Evolutionary conservation across 495 filamentous ascomycete genomes (phyloP).

Genomic region (Penicillium bovifimosum): DNA sequence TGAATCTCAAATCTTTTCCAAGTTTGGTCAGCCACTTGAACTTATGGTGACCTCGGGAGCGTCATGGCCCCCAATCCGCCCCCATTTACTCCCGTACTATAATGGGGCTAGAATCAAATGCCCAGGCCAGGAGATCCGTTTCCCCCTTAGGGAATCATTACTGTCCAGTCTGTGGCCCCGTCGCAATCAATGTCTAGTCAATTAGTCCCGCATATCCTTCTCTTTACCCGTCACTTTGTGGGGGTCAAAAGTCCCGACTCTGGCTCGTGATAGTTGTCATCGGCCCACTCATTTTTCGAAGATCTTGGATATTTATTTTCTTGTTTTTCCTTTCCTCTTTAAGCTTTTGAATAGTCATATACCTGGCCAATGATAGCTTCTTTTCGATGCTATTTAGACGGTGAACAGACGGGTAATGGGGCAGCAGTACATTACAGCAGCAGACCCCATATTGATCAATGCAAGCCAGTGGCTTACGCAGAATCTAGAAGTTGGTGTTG

Average conservation of each 20-base stretch:
- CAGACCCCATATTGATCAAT: background rate
- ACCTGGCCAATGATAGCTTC: background rate
- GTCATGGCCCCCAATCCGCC: constrained; percentile 10
- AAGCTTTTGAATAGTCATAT: background rate
- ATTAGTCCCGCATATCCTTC: constrained; percentile 1
- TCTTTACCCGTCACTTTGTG: constrained; percentile 2
- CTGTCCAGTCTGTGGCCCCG: constrained; percentile 2
- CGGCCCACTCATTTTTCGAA: constrained; percentile 7
- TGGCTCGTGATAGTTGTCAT: constrained; percentile 11
- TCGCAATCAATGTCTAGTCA: background rate
- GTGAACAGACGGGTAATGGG: background rate
- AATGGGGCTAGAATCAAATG: constrained; percentile 7
- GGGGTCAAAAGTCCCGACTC: constrained; percentile 7
- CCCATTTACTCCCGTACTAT: background rate
- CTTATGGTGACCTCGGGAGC: background rate
- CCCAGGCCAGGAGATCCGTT: background rate
- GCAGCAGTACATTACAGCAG: background rate
- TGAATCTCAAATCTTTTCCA: too few relatives aligned
- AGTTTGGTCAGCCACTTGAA: too few relatives aligned
- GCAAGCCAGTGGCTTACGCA: background rate
- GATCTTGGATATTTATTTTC: background rate
- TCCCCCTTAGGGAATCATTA: constrained; percentile 1
- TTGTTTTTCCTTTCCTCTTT: background rate
- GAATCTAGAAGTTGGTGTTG: constrained; percentile 7
- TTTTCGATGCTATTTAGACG: background rate